These are phyloP conservation scores for Fraxinus cuspidata DNA, from an alignment of 257 asterid genomes.

Conservation along the genomic window DNA sequence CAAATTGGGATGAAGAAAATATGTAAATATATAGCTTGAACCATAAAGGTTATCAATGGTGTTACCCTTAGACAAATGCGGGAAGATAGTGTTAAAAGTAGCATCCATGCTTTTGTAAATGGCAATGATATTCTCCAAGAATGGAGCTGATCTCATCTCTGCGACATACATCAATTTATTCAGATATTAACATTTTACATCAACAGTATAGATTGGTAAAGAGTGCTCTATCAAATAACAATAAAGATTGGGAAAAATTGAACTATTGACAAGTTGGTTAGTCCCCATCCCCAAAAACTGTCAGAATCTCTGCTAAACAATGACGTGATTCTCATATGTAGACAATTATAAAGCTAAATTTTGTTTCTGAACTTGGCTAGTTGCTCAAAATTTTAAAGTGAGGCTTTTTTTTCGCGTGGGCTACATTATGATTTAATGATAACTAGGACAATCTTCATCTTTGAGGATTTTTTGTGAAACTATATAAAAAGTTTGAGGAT, in stretches of 20 bases:
- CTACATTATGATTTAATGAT: not conserved
- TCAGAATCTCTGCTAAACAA: not conserved
- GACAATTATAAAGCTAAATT: not conserved
- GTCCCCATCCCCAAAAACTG: not conserved
- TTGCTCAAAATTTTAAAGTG: not conserved
- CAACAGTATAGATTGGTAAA: not conserved
- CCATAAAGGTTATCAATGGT: not conserved
- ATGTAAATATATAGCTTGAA: not conserved
- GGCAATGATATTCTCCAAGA: conserved; percentile 59
- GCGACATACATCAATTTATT: conserved; percentile 16
- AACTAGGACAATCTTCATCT: not conserved
- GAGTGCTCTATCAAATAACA: not conserved
- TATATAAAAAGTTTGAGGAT: not conserved
- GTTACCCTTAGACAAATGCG: conserved; percentile 54
- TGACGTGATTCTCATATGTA: not conserved
- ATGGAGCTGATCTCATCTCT: conserved; percentile 72
- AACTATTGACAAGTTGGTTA: not conserved
- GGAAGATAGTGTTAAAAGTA: conserved; percentile 30
- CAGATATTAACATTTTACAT: not conserved
- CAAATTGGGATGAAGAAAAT: not conserved
- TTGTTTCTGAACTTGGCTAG: not conserved
- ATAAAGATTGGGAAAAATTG: not conserved
- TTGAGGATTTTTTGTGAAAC: not conserved
- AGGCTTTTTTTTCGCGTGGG: not conserved
- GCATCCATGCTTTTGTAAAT: conserved; percentile 63